Evolutionary conservation across 495 filamentous ascomycete genomes (phyloP).

Genomic region (Staphylotrichum tortipilum): DNA sequence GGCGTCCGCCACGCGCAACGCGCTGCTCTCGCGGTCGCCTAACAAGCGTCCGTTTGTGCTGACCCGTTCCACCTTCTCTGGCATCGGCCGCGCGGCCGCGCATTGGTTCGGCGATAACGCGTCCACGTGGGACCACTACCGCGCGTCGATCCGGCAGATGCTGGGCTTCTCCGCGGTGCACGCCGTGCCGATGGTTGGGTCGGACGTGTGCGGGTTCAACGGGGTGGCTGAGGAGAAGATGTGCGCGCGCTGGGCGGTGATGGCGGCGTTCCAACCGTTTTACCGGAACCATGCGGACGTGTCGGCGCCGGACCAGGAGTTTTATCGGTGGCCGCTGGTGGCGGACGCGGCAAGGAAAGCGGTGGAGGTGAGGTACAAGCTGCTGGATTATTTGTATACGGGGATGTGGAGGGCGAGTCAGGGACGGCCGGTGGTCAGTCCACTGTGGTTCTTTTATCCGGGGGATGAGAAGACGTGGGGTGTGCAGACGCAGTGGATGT

Average conservation of each 20-base stretch:
- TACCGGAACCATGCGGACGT: slow-evolving; percentile 68
- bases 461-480: slow-evolving; percentile 50
- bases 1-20: slow-evolving; percentile 52
- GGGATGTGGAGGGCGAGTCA: slow-evolving; percentile 52
- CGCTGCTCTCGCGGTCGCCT: slow-evolving; percentile 60
- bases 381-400: slow-evolving; percentile 80
- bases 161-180: slow-evolving; percentile 70
- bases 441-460: slow-evolving; percentile 65
- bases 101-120: slow-evolving; percentile 89
- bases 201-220: slow-evolving; percentile 75
- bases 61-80: slow-evolving; percentile 43
- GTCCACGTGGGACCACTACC: slow-evolving; percentile 66
- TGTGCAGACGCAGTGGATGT: slow-evolving; percentile 64
- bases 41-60: slow-evolving; percentile 64
- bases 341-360: slow-evolving; percentile 56
- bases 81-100: slow-evolving; percentile 64
- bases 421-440: slow-evolving; percentile 55
- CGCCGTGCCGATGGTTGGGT: slow-evolving; percentile 74
- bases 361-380: slow-evolving; percentile 62
- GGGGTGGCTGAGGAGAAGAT: slow-evolving; percentile 62
- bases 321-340: slow-evolving; percentile 64
- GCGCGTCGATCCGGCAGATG: slow-evolving; percentile 57
- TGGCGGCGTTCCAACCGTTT: slow-evolving; percentile 77
- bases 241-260: slow-evolving; percentile 71
- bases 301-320: slow-evolving; percentile 56